phyloP scores from a whole-genome alignment of 805 yeast species.

The Nakazawaea siamensis region DNA sequence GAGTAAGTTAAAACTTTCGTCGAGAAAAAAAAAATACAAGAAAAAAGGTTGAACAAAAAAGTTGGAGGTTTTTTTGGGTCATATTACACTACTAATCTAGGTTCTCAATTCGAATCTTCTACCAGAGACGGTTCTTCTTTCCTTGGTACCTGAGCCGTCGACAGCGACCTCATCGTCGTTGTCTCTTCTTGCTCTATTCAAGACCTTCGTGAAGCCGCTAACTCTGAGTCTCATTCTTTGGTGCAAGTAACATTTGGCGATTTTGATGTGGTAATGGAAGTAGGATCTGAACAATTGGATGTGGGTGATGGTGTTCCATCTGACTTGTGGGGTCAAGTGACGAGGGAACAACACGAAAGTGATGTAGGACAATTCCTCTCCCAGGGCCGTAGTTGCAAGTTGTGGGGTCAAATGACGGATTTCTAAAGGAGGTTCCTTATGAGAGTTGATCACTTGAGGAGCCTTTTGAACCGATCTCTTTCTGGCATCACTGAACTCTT shows the following conservation, averaged over 20 bases:
- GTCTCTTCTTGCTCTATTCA: conserved; percentile 96
- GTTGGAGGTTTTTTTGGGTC: no score
- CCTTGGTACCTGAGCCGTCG: conserved; percentile 14
- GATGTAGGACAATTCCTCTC: conserved; percentile 33
- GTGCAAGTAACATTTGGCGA: conserved; percentile 97
- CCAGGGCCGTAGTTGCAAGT: conserved; percentile 28
- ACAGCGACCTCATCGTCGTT: conserved; percentile 48
- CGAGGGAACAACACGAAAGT: conserved; percentile 76
- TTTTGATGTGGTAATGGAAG: conserved; percentile 97
- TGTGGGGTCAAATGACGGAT: conserved; percentile 35
- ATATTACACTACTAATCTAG: conserved; percentile 19
- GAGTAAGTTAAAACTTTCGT: background rate
- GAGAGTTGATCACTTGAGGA: conserved; percentile 92
- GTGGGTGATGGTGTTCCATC: conserved; percentile 85
- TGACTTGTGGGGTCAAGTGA: conserved; percentile 55
- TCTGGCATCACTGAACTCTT: conserved; percentile 94
- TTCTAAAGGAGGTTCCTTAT: conserved; percentile 90
- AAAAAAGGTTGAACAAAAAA: conserved; percentile 35
- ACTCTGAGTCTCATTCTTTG: conserved; percentile 97
- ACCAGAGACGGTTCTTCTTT: conserved; percentile 66
- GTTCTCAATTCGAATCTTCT: conserved; percentile 45
- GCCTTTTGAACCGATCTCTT: conserved; percentile 94
- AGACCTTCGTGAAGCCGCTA: conserved; percentile 85
- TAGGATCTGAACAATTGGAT: conserved; percentile 90
- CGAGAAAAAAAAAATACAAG: no score